Conservation (phyloP, 1,284 basidiomycete genomes). For the Puccinia novopanici region DNA sequence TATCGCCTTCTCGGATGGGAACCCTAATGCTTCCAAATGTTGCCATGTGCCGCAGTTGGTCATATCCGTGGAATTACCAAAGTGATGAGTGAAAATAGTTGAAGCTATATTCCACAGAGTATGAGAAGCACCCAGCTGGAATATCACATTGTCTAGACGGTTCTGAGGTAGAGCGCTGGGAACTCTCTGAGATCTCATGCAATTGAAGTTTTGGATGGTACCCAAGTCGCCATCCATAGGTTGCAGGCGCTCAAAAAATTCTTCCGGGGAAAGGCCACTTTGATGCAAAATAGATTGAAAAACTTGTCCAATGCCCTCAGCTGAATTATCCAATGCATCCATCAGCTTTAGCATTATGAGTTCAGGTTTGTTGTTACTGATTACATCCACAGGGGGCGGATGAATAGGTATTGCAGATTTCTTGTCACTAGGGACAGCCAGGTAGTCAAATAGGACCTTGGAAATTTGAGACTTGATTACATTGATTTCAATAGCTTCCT, state of each 20-base stretch:
- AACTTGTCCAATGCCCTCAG: too few relatives aligned
- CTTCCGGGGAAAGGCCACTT: background rate
- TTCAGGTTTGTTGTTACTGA: too few relatives aligned
- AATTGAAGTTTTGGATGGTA: background rate
- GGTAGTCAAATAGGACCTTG: too few relatives aligned
- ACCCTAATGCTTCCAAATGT: too few relatives aligned
- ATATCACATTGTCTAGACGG: background rate
- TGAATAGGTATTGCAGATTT: background rate
- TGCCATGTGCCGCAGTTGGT: too few relatives aligned
- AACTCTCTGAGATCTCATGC: background rate
- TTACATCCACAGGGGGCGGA: slow-evolving; percentile 24
- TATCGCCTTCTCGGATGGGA: slow-evolving; percentile 15
- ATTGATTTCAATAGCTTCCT: background rate
- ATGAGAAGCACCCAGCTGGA: too few relatives aligned
- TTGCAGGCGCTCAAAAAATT: background rate
- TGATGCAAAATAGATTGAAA: background rate
- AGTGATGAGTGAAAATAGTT: too few relatives aligned
- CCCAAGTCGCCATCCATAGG: background rate
- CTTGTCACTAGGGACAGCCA: background rate
- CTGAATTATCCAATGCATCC: slow-evolving; percentile 17
- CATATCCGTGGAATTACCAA: too few relatives aligned
- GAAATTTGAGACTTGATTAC: background rate
- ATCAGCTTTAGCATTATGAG: too few relatives aligned
- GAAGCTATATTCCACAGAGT: too few relatives aligned
- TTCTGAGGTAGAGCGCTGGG: slow-evolving; percentile 5